Evolutionary conservation across 371 early-diverging fungal genomes (phyloP), one percentile per base, ranked within the genome.

Genomic region (Capillidium heterosporum): DNA sequence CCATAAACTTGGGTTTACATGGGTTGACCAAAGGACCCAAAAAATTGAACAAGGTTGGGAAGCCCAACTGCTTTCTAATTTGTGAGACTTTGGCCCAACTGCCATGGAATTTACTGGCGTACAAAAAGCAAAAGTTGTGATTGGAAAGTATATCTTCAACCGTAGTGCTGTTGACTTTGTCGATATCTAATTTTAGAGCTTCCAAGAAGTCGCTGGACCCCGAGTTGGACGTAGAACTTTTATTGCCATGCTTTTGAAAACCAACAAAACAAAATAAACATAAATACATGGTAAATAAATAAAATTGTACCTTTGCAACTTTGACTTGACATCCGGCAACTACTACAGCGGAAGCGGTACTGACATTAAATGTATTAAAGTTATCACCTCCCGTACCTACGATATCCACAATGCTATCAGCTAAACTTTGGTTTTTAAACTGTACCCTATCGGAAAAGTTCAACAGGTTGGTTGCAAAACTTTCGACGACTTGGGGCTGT

Each of bases 381-480:
- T 93, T 94, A 67, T 96, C 97, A n/a, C 97, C 97, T 23, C 97
- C 97, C 4, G 97, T 96, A 1, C 97, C 97, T 1, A 96, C 97
- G 64, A 94, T 91, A 67, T 96, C 97, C 4, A 84, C 80, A 0
- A 89, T 64, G 21, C 68, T 63, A 41, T 71, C 74, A 10, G 60
- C 62, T 41, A 77, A 61, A 8, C 65, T 66, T 31, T 67, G 47
- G 52, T 66, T 58, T 24, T 61, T 57, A 27, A 84, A 75, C 17
- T 72, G 60, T 19, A 84, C 67, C 1, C 67, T 59, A 17, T 73
- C 64, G 1, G 82, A 80, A 61, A 78, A 77, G 29, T 72, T 66
- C 31, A 71, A 71, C 80, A 87, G 74, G 43, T 74, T 77, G 2
- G 61, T 59, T 1, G 83, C 84, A 63, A 80, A 81, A 13, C 88